Conservation (phyloP, 2,329 filamentous ascomycete genomes). For the Furcasterigmium sp. region DNA sequence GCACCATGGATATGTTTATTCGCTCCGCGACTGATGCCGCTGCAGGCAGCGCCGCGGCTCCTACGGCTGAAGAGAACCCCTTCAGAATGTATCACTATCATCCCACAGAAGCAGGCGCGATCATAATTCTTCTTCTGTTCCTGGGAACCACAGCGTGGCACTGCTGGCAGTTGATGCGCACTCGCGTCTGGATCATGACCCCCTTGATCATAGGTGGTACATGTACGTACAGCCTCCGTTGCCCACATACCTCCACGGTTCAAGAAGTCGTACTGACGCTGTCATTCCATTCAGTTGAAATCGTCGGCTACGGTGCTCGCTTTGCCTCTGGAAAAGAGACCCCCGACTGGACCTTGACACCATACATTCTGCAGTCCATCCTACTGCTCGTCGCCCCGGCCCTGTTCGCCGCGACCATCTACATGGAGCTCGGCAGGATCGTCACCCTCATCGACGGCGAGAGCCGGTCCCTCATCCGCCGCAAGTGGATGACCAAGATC, state of each 20-base stretch:
- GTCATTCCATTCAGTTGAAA: background rate
- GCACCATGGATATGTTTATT: too few species aligned
- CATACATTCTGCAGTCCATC: conserved; percentile 29
- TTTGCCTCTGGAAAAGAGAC: background rate
- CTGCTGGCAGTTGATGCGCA: too few species aligned
- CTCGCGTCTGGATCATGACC: conserved; percentile 2
- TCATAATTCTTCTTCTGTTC: too few species aligned
- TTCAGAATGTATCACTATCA: too few species aligned
- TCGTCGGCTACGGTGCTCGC: conserved; percentile 1
- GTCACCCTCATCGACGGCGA: conserved; percentile 28
- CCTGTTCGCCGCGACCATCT: conserved; percentile 30
- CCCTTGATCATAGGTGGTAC: background rate
- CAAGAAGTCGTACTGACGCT: background rate
- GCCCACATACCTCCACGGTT: too few species aligned
- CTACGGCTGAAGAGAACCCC: too few species aligned
- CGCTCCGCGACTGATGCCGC: too few species aligned
- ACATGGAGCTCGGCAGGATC: conserved; percentile 33
- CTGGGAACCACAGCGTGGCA: too few species aligned
- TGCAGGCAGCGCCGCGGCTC: too few species aligned
- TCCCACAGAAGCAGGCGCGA: too few species aligned
- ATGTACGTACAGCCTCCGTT: background rate
- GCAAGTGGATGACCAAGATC: conserved; percentile 27
- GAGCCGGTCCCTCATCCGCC: conserved; percentile 23
- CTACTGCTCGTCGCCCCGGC: conserved; percentile 25
- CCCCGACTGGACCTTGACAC: conserved; percentile 1